Evolutionary conservation across 768 basidiomycete genomes (phyloP).

Genomic region (Boletus pseudopeckii): DNA sequence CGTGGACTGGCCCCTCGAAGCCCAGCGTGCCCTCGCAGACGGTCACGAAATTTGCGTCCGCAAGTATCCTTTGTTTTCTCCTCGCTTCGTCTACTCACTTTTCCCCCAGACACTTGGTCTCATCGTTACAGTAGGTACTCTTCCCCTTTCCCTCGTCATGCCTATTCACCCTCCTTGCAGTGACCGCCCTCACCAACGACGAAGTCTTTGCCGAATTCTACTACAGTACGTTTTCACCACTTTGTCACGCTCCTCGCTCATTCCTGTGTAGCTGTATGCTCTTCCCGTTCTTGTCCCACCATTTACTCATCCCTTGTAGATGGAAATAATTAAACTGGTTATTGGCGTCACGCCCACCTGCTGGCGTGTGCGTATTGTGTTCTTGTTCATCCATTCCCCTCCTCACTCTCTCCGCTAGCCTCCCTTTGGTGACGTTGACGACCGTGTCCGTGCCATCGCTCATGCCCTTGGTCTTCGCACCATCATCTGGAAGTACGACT

Average conservation of each 20-base stretch:
- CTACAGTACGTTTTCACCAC: constrained; percentile 46
- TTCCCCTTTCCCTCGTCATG: rapidly evolving
- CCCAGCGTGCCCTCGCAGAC: constrained; percentile 49
- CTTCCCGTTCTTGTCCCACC: no score
- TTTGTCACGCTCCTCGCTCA: neutral
- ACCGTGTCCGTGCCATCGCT: constrained; percentile 71
- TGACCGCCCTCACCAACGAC: constrained; percentile 58
- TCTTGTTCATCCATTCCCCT: neutral
- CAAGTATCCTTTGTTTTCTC: constrained; percentile 33
- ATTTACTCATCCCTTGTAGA: constrained; percentile 23
- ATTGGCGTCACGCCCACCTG: constrained; percentile 56
- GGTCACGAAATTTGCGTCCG: constrained; percentile 62
- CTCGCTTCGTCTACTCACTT: neutral
- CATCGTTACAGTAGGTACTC: constrained; percentile 44
- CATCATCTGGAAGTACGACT: constrained; percentile 70
- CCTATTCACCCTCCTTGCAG: constrained; percentile 27
- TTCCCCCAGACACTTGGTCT: constrained; percentile 29
- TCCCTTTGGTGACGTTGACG: constrained; percentile 68
- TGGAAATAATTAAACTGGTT: constrained; percentile 53
- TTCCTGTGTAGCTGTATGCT: constrained; percentile 23
- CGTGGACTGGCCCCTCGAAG: constrained; percentile 53
- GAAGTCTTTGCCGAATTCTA: constrained; percentile 77
- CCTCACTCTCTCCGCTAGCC: constrained; percentile 36
- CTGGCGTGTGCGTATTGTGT: constrained; percentile 46
- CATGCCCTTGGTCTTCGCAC: constrained; percentile 64